These are phyloP conservation scores for Fusarium piperis DNA, from an alignment of 2,329 filamentous ascomycete species.

Conservation along the genomic window DNA sequence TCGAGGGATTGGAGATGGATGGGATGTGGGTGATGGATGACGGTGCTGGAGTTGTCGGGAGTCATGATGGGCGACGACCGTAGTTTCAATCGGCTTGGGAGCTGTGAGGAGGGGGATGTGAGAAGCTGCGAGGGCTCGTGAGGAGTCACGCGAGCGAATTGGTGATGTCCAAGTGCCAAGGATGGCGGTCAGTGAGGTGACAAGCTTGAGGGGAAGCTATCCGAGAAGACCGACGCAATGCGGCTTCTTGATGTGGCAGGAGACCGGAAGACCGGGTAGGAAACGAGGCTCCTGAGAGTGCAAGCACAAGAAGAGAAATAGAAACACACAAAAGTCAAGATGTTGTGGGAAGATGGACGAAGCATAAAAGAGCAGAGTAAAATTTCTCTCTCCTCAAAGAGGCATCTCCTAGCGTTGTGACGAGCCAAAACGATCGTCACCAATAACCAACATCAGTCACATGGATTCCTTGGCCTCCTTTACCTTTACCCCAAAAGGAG, in stretches of 20 bases:
- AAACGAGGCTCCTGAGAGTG: not conserved
- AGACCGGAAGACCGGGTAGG: not conserved
- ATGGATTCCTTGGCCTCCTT: not conserved
- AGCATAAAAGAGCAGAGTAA: not conserved
- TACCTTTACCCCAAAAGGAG: not conserved
- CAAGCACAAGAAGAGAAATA: not conserved
- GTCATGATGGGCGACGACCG: conserved; percentile 47
- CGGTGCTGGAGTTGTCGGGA: conserved; percentile 52
- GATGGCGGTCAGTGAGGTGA: not conserved
- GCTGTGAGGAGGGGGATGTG: not conserved
- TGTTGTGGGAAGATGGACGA: conserved; percentile 10
- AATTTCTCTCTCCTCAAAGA: conserved; percentile 5
- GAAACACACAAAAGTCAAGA: conserved; percentile 1
- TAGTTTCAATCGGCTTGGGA: not conserved
- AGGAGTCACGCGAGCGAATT: not conserved
- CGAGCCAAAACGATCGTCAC: conserved; percentile 13
- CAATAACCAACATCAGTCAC: not conserved
- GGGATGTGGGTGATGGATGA: conserved; percentile 57
- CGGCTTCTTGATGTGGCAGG: not conserved
- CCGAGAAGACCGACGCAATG: not conserved
- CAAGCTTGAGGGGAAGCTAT: not conserved
- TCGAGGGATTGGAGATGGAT: conserved; percentile 52
- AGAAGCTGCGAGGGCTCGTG: not conserved
- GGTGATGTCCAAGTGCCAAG: not conserved
- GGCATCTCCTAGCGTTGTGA: conserved; percentile 4